phyloP scores from a whole-genome alignment of 2,329 filamentous ascomycete species.

The Talaromyces sp. region DNA sequence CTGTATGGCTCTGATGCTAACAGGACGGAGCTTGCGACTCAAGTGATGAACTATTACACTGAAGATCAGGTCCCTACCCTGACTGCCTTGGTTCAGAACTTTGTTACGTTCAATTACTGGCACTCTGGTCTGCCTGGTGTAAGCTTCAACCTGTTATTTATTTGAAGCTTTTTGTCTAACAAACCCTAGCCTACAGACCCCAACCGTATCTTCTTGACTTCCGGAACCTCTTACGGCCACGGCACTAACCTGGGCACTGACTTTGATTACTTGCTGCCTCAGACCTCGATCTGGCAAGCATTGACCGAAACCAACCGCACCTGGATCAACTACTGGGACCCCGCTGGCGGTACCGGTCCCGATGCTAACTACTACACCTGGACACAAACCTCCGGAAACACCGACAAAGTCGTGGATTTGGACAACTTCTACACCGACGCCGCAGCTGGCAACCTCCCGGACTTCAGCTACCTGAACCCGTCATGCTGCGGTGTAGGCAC shows the following conservation, averaged over 20 bases:
- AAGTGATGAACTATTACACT: slow-evolving; percentile 45
- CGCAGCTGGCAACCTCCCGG: slow-evolving; percentile 42
- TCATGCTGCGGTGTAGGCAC: slow-evolving; percentile 35
- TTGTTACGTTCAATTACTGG: slow-evolving; percentile 46
- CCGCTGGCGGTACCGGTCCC: slow-evolving; percentile 42
- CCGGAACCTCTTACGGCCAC: slow-evolving; percentile 41
- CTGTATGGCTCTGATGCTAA: slow-evolving; percentile 34
- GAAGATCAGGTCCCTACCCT: slow-evolving; percentile 43
- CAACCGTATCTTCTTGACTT: slow-evolving; percentile 38
- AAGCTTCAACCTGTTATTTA: not conserved
- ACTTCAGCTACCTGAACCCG: slow-evolving; percentile 51
- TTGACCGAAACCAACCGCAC: slow-evolving; percentile 40
- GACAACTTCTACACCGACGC: slow-evolving; percentile 47
- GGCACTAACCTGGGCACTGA: slow-evolving; percentile 38
- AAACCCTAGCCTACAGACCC: slow-evolving; percentile 34
- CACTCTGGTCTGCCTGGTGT: slow-evolving; percentile 35
- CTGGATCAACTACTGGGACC: slow-evolving; percentile 50
- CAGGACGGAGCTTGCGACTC: slow-evolving; percentile 35
- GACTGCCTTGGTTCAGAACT: slow-evolving; percentile 42
- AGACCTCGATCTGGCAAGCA: slow-evolving; percentile 41
- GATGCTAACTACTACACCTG: slow-evolving; percentile 46
- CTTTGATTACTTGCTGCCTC: slow-evolving; percentile 33
- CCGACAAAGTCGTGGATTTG: slow-evolving; percentile 19
- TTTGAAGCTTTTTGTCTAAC: not conserved
- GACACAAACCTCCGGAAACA: slow-evolving; percentile 37